These are phyloP conservation scores for Dysphania ambrosioides DNA, from an alignment of 148 eudicot species.

Conservation along the genomic window DNA sequence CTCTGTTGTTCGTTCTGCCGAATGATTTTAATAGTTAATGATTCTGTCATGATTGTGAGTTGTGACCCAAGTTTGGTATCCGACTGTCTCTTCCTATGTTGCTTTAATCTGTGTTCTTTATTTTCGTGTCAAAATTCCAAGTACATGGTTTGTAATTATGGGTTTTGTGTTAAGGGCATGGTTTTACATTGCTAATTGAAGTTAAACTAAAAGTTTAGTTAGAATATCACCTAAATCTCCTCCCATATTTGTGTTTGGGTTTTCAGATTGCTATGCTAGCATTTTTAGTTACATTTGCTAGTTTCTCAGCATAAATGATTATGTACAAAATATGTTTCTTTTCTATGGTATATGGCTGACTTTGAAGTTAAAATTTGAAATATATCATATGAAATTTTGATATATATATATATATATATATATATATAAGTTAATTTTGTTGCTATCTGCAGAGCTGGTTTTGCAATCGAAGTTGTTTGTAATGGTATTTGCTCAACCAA, in stretches of 20 bases:
- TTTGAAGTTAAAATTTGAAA: too few relatives aligned
- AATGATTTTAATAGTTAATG: slow-evolving; percentile 21
- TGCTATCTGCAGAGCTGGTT: slow-evolving; percentile 28
- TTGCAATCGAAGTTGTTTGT: slow-evolving; percentile 15
- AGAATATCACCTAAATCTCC: not conserved
- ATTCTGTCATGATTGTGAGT: slow-evolving; percentile 20
- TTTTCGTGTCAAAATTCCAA: not conserved
- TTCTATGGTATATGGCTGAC: not conserved
- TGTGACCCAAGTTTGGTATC: slow-evolving; percentile 33
- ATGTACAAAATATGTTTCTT: not conserved
- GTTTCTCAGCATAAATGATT: not conserved
- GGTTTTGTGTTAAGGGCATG: slow-evolving; percentile 5
- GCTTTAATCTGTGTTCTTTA: not conserved
- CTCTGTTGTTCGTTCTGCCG: slow-evolving; percentile 23
- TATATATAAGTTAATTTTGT: not conserved
- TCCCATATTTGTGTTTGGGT: not conserved
- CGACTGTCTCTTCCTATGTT: slow-evolving; percentile 16
- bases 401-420: too few relatives aligned
- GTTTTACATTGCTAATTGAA: slow-evolving; percentile 2
- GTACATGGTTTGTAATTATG: slow-evolving; percentile 6
- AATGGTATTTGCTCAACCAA: slow-evolving; percentile 34
- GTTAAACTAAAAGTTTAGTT: not conserved
- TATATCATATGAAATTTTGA: not conserved
- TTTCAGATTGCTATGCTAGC: not conserved
- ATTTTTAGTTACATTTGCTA: not conserved